phyloP scores from a whole-genome alignment of 2,329 filamentous ascomycete genomes.

The Amphichorda felina region DNA sequence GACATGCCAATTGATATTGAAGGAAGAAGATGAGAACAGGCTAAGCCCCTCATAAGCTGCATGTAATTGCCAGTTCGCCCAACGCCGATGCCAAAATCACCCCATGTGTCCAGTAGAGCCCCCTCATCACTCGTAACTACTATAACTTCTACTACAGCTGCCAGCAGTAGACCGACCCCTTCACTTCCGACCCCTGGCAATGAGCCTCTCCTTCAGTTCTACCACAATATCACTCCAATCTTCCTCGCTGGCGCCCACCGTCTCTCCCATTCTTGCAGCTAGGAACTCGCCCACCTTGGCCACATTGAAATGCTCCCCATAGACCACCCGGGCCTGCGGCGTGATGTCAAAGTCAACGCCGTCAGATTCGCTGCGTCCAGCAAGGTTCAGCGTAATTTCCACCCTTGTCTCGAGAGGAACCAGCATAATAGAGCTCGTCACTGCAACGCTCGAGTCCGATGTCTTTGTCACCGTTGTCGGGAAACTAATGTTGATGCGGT shows the following conservation, averaged over 20 bases:
- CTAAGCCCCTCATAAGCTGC: too few relatives aligned
- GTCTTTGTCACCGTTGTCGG: conserved; percentile 52
- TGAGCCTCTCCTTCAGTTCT: conserved; percentile 41
- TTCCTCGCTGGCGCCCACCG: conserved; percentile 20
- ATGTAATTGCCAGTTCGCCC: too few relatives aligned
- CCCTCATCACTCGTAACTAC: too few relatives aligned
- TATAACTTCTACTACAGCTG: too few relatives aligned
- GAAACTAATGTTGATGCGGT: conserved; percentile 48
- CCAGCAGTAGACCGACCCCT: too few relatives aligned
- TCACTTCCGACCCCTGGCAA: conserved; percentile 40
- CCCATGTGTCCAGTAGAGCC: too few relatives aligned
- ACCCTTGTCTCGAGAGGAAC: conserved; percentile 57
- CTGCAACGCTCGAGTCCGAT: conserved; percentile 51
- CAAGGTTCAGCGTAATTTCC: conserved; percentile 46
- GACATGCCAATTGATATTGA: too few relatives aligned
- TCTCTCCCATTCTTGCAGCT: conserved; percentile 34
- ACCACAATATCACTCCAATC: conserved; percentile 43
- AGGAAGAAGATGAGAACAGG: too few relatives aligned
- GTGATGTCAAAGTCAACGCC: conserved; percentile 42
- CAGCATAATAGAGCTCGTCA: conserved; percentile 53
- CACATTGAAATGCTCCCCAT: conserved; percentile 68
- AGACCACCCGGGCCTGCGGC: conserved; percentile 51
- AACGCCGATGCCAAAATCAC: too few relatives aligned
- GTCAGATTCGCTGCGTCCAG: conserved; percentile 25
- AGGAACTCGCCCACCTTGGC: conserved; percentile 66